These are phyloP conservation scores for Eurotiales sp. DNA, from an alignment of 2,329 filamentous ascomycete species.

Conservation along the genomic window DNA sequence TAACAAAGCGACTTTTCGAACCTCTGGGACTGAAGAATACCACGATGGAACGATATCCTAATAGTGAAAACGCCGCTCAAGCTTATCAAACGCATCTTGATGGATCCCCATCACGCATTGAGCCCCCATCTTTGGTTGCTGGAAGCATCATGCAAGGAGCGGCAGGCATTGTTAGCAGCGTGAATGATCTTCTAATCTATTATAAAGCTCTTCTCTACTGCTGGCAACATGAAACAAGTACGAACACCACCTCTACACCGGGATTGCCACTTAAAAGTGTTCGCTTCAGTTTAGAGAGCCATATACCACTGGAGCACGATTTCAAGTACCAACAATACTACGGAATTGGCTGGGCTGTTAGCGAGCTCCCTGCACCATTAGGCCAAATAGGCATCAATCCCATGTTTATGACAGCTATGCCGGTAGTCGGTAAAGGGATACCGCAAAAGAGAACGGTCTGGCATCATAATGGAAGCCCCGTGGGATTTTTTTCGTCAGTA, in stretches of 20 bases:
- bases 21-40: background rate
- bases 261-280: background rate
- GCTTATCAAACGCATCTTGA: too few species aligned
- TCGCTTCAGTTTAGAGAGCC: background rate
- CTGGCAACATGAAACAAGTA: background rate
- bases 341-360: background rate
- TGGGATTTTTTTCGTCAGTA: background rate
- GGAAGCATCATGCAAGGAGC: background rate
- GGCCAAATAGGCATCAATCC: background rate
- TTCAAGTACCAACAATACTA: background rate
- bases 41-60: too few species aligned
- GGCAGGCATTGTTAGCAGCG: background rate
- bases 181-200: background rate
- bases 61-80: too few species aligned
- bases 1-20: too few species aligned
- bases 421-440: background rate
- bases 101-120: background rate
- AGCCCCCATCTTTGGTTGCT: background rate
- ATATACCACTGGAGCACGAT: background rate
- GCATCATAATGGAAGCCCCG: background rate
- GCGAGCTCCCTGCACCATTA: background rate
- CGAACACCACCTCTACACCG: background rate
- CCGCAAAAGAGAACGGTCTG: too few species aligned
- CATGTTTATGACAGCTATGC: background rate
- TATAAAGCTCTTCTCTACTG: background rate